These are phyloP conservation scores for Camillea tinctor DNA, from an alignment of 2,329 filamentous ascomycete species.

Conservation along the genomic window DNA sequence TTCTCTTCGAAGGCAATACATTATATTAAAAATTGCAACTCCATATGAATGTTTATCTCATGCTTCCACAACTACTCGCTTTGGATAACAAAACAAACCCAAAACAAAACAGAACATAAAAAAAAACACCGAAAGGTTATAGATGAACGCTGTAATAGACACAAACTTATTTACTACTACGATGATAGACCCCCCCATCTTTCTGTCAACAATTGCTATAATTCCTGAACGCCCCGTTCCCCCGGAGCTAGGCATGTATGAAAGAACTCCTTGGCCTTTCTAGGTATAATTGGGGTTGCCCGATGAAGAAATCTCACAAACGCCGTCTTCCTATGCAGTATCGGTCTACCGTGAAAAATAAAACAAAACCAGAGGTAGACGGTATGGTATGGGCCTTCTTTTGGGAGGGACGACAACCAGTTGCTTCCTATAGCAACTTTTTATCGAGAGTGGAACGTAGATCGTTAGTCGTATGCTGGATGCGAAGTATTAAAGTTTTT, in stretches of 20 bases:
- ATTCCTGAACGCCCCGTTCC: neutral
- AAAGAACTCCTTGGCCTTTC: neutral
- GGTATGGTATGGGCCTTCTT: neutral
- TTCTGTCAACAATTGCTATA: neutral
- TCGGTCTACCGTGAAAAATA: conserved; percentile 9
- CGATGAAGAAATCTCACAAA: conserved; percentile 16
- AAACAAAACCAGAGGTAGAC: neutral
- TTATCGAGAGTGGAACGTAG: neutral
- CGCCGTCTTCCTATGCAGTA: conserved; percentile 18
- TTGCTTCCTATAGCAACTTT: conserved; percentile 1
- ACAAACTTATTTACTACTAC: neutral
- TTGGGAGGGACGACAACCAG: neutral
- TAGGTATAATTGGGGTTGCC: conserved; percentile 12
- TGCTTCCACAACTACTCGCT: neutral
- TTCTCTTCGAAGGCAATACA: neutral
- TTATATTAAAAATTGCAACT: neutral
- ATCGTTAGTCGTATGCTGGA: neutral
- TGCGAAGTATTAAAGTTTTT: neutral
- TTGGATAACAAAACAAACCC: neutral
- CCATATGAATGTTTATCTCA: neutral
- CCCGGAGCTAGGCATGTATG: neutral
- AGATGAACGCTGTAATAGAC: neutral
- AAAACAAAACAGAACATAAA: no score
- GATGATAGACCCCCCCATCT: neutral
- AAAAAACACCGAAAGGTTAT: no score